These are phyloP conservation scores for Santalum album DNA, from an alignment of 164 flowering plant genomes.

Conservation along the genomic window DNA sequence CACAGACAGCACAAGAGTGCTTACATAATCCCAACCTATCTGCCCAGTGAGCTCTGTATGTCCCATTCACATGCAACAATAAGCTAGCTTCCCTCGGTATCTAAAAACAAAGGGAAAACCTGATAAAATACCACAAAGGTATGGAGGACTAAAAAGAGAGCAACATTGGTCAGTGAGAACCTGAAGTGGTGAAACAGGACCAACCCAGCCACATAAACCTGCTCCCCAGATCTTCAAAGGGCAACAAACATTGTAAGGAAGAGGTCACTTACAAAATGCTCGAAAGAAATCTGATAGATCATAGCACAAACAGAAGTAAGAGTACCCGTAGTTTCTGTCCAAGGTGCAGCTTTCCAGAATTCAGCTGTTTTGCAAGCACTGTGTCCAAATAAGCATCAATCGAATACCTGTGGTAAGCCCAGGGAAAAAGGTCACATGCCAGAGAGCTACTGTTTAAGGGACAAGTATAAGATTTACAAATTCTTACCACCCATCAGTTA, in stretches of 20 bases:
- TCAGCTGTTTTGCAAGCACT: constrained; percentile 51
- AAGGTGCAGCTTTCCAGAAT: constrained; percentile 58
- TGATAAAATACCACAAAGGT: neutral
- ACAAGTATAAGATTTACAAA: constrained; percentile 2
- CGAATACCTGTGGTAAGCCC: constrained; percentile 55
- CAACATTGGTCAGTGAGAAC: constrained; percentile 27
- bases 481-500: constrained; percentile 96
- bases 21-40: constrained; percentile 82
- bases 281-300: constrained; percentile 1
- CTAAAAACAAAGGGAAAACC: constrained; percentile 29
- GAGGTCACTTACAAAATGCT: constrained; percentile 8
- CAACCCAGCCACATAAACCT: constrained; percentile 72
- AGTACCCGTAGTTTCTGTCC: constrained; percentile 95
- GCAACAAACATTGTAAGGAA: constrained; percentile 14
- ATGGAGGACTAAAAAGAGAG: constrained; percentile 1
- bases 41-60: constrained; percentile 94
- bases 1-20: constrained; percentile 5
- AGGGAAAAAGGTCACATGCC: constrained; percentile 3
- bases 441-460: neutral
- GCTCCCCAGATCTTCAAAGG: constrained; percentile 90
- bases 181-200: constrained; percentile 86
- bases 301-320: constrained; percentile 4
- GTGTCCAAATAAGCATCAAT: constrained; percentile 65
- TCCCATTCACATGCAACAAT: constrained; percentile 75
- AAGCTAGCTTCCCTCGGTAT: constrained; percentile 40